Conservation (phyloP, 306 rosid genomes). For the Quercus aquifolioides region DNA sequence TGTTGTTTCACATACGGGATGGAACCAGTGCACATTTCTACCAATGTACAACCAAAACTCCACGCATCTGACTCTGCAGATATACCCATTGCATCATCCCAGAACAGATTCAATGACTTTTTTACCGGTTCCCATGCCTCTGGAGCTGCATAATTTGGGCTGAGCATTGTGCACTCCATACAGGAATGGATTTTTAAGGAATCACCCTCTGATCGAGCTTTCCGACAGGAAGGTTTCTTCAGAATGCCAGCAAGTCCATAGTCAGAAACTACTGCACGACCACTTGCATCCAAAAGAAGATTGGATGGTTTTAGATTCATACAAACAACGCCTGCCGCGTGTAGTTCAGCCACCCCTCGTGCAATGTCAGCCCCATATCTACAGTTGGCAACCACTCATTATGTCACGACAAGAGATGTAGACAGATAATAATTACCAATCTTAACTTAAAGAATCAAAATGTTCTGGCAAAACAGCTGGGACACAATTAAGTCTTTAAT, state of each 20-base stretch:
- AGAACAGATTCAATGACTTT: constrained; percentile 78
- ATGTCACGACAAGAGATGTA: constrained; percentile 20
- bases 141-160: constrained; percentile 95
- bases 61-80: constrained; percentile 97
- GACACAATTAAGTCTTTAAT: background rate
- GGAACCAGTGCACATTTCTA: constrained; percentile 99
- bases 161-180: constrained; percentile 97
- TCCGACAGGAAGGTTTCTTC: constrained; percentile 88
- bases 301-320: constrained; percentile 98
- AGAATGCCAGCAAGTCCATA: constrained; percentile 94
- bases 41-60: constrained; percentile 99
- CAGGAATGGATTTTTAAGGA: constrained; percentile 83
- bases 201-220: constrained; percentile 78
- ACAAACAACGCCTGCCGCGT: constrained; percentile 95
- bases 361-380: constrained; percentile 98
- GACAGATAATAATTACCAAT: constrained; percentile 1
- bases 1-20: constrained; percentile 84
- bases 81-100: constrained; percentile 97
- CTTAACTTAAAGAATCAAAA: background rate
- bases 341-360: constrained; percentile 97
- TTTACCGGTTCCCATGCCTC: constrained; percentile 99
- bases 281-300: constrained; percentile 85
- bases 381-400: constrained; percentile 31
- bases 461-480: background rate
- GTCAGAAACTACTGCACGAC: constrained; percentile 93